Conservation (phyloP, 495 filamentous ascomycete species). For the Bryoglossum gracile region DNA sequence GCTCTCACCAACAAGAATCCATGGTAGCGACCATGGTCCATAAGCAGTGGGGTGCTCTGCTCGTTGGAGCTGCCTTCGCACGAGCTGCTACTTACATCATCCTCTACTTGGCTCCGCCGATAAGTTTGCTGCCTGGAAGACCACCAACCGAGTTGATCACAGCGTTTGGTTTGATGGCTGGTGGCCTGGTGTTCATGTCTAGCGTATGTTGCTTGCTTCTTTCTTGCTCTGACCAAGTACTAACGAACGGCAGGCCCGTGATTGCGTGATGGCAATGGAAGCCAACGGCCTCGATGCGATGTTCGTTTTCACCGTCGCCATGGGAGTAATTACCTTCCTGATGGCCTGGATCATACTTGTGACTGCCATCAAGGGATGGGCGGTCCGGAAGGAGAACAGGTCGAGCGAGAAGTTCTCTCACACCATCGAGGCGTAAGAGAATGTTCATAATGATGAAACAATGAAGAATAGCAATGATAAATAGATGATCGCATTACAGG, state of each 20-base stretch:
- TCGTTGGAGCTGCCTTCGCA: constrained; percentile 73
- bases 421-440: too few species aligned
- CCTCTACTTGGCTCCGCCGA: constrained; percentile 74
- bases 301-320: constrained; percentile 87
- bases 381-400: constrained; percentile 56
- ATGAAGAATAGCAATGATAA: too few species aligned
- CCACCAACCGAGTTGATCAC: constrained; percentile 87
- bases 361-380: constrained; percentile 89
- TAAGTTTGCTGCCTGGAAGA: constrained; percentile 72
- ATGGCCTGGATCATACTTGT: constrained; percentile 78
- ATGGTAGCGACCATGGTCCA: constrained; percentile 90
- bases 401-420: too few species aligned
- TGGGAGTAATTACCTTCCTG: constrained; percentile 74
- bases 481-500: too few species aligned
- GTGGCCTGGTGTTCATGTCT: constrained; percentile 88
- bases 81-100: constrained; percentile 74
- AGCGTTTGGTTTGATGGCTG: constrained; percentile 79
- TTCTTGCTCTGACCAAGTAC: neutral
- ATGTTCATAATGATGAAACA: too few species aligned
- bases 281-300: constrained; percentile 67
- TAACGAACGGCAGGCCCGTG: constrained; percentile 44
- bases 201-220: constrained; percentile 45
- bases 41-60: constrained; percentile 85
- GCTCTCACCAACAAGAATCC: constrained; percentile 76
- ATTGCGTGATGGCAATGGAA: constrained; percentile 72